Evolutionary conservation across 257 asterid species (phyloP), one percentile per base, ranked within the genome.

Genomic region (Verbena officinalis): DNA sequence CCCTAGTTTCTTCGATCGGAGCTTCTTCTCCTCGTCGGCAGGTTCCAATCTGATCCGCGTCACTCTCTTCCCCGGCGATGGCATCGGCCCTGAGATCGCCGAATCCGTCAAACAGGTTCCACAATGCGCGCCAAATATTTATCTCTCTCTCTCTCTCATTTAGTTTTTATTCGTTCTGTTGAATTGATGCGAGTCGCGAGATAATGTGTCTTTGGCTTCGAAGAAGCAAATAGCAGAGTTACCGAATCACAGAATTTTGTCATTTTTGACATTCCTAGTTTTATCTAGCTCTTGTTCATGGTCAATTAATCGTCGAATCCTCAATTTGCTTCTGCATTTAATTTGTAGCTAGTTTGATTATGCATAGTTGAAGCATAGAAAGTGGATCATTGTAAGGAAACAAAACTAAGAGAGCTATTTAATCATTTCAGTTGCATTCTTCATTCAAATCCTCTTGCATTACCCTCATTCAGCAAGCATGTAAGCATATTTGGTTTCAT

Each of bases 1-100:
- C 61, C 59, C 73, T 34, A 64, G 44, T 19, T 51, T 69, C 17
- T 66, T 67, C 73, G 38, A 67, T 38, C 81, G 84, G 16, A 55
- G 55, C 11, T 63, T 75, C 36, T 77, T 80, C 0, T 48, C 76
- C 31, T 24, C 74, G 31, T 52, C 65, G 1, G 38, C 79, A 5
- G 68, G 51, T 1, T 73, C 84, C 17, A 77, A 80, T 42, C 69
- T 75, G 62, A 83, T 83, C 63, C 78, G 78, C 50, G 88, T 81
- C 66, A 84, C 91, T 49, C 83, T 84, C 64, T 84, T 84, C 55
- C 91, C 91, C 36, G 91, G 91, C 13, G 91, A 84, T 9, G 91
- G 91, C 40, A 84, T 81, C 66, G 91, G 87, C 64, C 91, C 88
- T 56, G 90, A 84, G 68, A 81, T 81, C 42, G 87, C 90, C 17